Base-by-base conservation (phyloP, 1,284 basidiomycete species). In the Uromyces viciae-fabae region DNA sequence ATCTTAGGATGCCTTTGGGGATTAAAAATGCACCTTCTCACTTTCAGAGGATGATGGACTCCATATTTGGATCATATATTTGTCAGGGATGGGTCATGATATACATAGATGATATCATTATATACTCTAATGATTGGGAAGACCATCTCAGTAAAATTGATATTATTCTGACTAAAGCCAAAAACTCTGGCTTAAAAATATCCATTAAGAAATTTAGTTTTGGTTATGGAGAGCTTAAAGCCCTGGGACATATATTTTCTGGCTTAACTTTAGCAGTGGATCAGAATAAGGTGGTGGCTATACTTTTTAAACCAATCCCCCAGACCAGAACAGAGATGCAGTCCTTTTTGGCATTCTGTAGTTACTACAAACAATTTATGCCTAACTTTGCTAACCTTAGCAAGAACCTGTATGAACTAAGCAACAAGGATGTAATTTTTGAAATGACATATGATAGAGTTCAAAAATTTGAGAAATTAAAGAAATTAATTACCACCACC, bases 221-320 rank as follows among this genome's bases (percentile, higher is more conserved):
- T 69, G 66, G 66, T 5, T 69, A 69, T 46, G 42, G 66, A 42
- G 64, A 66, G 49, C 42, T 69, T 3, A 69, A 69, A 69, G 42
- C 38, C 1, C 25, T 46, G 19, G 66, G 66, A 15, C n/a, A 19
- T 28, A 43, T 46, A 46, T 40, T 69, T 0, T 69, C 66, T 11
- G 66, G 42, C 5, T 43, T 69, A 28, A 25, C 66, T 15, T 17
- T 69, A 15, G 66, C 40, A 9, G n/a, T 69, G 0, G 66, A 69
- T 25, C 66, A 69, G 11, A 69, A 69, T 17, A 69, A 49, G 40
- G 66, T 69, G 33, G 66, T 46, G 22, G 40, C 66, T 2, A 46
- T 69, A 14, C 8, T 49, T 15, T 5, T 46, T 9, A 69, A 69
- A 28, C 9, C 42, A 9, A 42, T 38, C 0, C 88, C 88, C 0